Conservation (phyloP, 768 basidiomycete species). For the Trametes gibbosa region DNA sequence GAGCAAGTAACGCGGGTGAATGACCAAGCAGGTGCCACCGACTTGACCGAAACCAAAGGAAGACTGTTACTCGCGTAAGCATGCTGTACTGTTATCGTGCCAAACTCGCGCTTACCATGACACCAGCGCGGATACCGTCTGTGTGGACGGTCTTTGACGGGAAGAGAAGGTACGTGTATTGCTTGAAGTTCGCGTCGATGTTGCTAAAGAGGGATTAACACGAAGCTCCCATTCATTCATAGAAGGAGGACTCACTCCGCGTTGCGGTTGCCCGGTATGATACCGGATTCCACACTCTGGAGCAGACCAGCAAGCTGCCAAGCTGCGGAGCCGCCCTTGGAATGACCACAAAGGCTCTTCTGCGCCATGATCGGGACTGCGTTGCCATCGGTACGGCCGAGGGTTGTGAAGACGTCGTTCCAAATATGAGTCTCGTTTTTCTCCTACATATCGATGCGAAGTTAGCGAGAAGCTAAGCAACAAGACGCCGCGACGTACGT, state of each 20-base stretch:
- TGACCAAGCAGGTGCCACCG: constrained; percentile 83
- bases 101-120: constrained; percentile 61
- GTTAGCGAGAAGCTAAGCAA: constrained; percentile 7
- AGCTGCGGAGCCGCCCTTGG: constrained; percentile 98
- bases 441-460: constrained; percentile 49
- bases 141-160: constrained; percentile 96
- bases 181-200: constrained; percentile 87
- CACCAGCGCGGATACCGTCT: constrained; percentile 84
- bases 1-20: constrained; percentile 90
- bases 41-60: constrained; percentile 99
- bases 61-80: constrained; percentile 47
- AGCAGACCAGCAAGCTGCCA: constrained; percentile 95
- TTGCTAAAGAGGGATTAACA: constrained; percentile 52
- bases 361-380: constrained; percentile 98
- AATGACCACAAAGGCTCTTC: constrained; percentile 95
- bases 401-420: constrained; percentile 89
- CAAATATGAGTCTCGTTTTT: constrained; percentile 97
- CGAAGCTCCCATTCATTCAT: too few relatives aligned
- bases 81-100: not conserved
- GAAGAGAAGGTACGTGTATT: constrained; percentile 92
- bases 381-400: constrained; percentile 89
- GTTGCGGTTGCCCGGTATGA: constrained; percentile 94
- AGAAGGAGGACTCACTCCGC: constrained; percentile 95
- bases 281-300: constrained; percentile 79
- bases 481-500: constrained; percentile 40